Conservation (phyloP, 441 rosid genomes). For the Adansonia gregorii region DNA sequence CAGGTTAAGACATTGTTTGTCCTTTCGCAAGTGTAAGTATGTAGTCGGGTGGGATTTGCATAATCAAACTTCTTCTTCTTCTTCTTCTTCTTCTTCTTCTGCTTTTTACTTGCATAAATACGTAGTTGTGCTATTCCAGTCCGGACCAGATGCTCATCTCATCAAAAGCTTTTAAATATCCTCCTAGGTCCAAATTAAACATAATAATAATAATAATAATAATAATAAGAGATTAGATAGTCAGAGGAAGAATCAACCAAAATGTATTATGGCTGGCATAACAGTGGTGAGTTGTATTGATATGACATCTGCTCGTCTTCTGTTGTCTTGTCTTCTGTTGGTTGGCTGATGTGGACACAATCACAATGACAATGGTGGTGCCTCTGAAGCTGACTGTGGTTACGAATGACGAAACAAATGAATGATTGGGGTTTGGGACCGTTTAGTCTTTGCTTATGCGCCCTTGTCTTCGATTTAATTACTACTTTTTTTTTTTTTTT, state of each 20-base stretch:
- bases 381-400: neutral
- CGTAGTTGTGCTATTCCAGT: no score
- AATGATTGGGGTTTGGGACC: neutral
- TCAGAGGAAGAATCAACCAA: neutral
- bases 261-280: neutral
- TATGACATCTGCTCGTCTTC: neutral
- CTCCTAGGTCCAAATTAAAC: no score
- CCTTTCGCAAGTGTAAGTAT: no score
- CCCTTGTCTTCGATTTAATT: neutral
- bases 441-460: neutral
- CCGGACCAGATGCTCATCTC: no score
- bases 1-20: no score
- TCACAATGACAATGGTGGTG: neutral
- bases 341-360: neutral
- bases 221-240: neutral
- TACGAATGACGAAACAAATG: neutral
- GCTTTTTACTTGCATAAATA: no score
- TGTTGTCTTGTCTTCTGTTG: neutral
- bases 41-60: neutral
- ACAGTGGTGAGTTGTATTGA: conserved; percentile 2
- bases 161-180: no score
- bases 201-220: neutral
- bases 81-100: neutral
- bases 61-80: neutral
- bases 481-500: no score